phyloP scores from a whole-genome alignment of 2,329 filamentous ascomycete genomes.

The Calonectria crousiana region DNA sequence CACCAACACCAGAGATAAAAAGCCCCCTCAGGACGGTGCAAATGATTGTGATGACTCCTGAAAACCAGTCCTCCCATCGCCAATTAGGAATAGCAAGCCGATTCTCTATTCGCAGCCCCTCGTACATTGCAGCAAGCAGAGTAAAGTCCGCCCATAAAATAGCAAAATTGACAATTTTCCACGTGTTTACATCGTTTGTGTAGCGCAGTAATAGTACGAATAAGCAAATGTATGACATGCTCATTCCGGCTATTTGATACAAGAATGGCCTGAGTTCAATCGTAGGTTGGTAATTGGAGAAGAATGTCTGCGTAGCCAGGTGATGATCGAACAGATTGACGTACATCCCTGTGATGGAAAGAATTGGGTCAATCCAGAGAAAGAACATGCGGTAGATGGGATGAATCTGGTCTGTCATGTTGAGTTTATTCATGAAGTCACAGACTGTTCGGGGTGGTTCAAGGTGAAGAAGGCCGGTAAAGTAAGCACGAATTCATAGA shows the following conservation, averaged over 20 bases:
- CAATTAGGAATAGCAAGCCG: conserved; percentile 26
- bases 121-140: conserved; percentile 32
- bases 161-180: conserved; percentile 36
- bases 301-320: conserved; percentile 29
- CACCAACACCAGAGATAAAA: conserved; percentile 34
- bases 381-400: conserved; percentile 37
- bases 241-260: conserved; percentile 42
- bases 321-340: conserved; percentile 35
- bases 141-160: conserved; percentile 37
- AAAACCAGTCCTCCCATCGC: conserved; percentile 35
- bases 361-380: conserved; percentile 38
- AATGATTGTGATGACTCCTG: conserved; percentile 12
- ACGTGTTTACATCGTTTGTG: conserved; percentile 35
- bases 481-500: no score
- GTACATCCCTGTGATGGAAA: conserved; percentile 32
- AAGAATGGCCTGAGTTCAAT: conserved; percentile 31
- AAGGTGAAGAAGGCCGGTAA: no score
- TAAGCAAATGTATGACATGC: conserved; percentile 29
- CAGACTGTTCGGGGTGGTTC: no score
- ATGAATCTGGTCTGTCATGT: conserved; percentile 27
- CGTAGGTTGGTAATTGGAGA: conserved; percentile 19
- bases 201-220: conserved; percentile 30
- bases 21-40: conserved; percentile 30
- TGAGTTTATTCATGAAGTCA: neutral
- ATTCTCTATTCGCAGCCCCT: conserved; percentile 23